These are phyloP conservation scores for Schwanniomyces polymorphus DNA, from an alignment of 805 yeast genomes.

Conservation along the genomic window DNA sequence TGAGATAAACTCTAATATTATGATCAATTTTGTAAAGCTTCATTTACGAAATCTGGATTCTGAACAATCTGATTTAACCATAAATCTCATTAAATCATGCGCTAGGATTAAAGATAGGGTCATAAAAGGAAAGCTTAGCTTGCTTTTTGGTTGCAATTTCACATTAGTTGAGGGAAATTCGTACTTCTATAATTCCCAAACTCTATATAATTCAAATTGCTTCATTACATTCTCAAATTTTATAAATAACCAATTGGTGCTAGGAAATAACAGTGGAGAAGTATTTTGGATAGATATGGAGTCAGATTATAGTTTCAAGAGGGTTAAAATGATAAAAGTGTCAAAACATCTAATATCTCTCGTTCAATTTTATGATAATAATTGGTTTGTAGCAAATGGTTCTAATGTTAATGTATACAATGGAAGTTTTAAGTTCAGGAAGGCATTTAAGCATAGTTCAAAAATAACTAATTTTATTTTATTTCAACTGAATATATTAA, in stretches of 20 bases:
- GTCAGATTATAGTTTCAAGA: background rate
- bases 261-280: slow-evolving; percentile 6
- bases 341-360: background rate
- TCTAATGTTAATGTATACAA: slow-evolving; percentile 1
- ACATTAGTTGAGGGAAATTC: background rate
- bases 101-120: background rate
- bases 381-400: background rate
- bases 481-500: background rate
- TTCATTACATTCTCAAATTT: slow-evolving; percentile 2
- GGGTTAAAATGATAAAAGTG: background rate
- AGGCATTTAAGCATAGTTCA: background rate
- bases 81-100: background rate
- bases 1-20: background rate
- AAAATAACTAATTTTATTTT: slow-evolving; percentile 1
- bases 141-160: slow-evolving; percentile 1
- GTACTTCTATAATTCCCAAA: background rate
- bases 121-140: background rate
- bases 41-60: background rate
- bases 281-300: background rate
- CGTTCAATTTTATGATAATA: background rate
- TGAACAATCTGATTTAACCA: background rate
- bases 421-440: background rate
- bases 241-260: background rate
- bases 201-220: background rate
- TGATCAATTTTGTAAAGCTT: slow-evolving; percentile 1